Evolutionary conservation across 78 protist species (phyloP).

Genomic region (Diacronema lutheri): DNA sequence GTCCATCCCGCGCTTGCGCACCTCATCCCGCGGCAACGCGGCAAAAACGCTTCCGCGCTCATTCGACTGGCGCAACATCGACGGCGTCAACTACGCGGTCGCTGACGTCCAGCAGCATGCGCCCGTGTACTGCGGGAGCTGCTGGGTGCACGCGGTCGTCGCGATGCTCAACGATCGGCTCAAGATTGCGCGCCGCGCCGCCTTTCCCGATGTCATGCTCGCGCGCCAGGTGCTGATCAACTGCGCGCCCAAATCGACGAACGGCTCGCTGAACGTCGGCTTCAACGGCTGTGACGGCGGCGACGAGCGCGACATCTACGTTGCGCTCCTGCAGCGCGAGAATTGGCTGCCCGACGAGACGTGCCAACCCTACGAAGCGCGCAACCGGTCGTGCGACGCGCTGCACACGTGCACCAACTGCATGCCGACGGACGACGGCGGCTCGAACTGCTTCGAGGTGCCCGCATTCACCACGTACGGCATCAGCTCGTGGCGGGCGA

Average conservation of each 20-base stretch:
- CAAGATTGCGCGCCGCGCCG: slow-evolving; percentile 63
- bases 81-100: background rate
- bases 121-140: slow-evolving; percentile 27
- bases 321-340: slow-evolving; percentile 11
- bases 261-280: too few relatives aligned
- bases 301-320: slow-evolving; percentile 1
- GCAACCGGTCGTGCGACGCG: slow-evolving; percentile 48
- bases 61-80: background rate
- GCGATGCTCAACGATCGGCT: slow-evolving; percentile 71
- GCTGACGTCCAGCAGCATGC: background rate
- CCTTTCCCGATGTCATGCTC: slow-evolving; percentile 53
- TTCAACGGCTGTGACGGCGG: slow-evolving; percentile 66
- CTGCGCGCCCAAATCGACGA: slow-evolving; percentile 40
- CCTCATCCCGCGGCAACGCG: too few relatives aligned
- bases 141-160: slow-evolving; percentile 56
- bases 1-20: too few relatives aligned
- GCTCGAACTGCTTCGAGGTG: slow-evolving; percentile 52
- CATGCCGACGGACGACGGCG: slow-evolving; percentile 35
- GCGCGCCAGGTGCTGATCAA: slow-evolving; percentile 69
- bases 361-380: slow-evolving; percentile 40
- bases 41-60: too few relatives aligned
- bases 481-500: slow-evolving; percentile 65
- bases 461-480: slow-evolving; percentile 37
- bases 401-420: slow-evolving; percentile 69
- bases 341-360: slow-evolving; percentile 77